These are phyloP conservation scores for Craspedostauros australis DNA, from an alignment of 108 stramenopile species.

Conservation along the genomic window DNA sequence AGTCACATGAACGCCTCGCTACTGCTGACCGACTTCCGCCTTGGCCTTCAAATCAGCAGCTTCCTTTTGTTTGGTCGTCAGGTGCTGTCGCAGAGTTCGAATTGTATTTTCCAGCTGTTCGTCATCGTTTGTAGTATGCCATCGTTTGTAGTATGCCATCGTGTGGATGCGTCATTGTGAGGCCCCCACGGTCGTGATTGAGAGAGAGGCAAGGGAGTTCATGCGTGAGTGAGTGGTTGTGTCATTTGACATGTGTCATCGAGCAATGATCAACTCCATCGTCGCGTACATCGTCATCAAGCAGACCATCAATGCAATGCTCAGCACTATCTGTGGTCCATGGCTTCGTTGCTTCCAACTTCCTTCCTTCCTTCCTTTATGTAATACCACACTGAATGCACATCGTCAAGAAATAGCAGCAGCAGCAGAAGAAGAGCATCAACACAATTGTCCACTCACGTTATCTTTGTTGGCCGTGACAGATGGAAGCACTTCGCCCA, in stretches of 20 bases:
- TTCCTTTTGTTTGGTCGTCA: conserved; percentile 64
- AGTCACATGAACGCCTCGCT: too few relatives aligned
- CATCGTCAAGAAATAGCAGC: conserved; percentile 2
- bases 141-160: not conserved
- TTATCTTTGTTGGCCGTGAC: conserved; percentile 75
- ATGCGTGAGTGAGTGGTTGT: not conserved
- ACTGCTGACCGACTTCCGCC: too few relatives aligned
- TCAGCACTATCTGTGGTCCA: not conserved
- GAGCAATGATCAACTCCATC: not conserved
- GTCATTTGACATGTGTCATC: not conserved
- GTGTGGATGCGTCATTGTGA: not conserved
- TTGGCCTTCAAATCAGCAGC: conserved; percentile 69
- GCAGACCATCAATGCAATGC: not conserved
- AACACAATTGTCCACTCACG: conserved; percentile 34
- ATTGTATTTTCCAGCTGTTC: conserved; percentile 57
- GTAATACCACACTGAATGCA: too few relatives aligned
- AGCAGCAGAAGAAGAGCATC: conserved; percentile 3
- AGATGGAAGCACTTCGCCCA: conserved; percentile 88
- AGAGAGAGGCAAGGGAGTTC: not conserved
- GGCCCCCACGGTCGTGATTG: not conserved
- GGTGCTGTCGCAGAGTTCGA: conserved; percentile 44
- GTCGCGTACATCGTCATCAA: not conserved
- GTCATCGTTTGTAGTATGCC: not conserved
- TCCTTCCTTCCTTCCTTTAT: too few relatives aligned
- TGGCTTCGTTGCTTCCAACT: not conserved